Conservation (phyloP, 164 flowering plant genomes). For the Malania oleifera region DNA sequence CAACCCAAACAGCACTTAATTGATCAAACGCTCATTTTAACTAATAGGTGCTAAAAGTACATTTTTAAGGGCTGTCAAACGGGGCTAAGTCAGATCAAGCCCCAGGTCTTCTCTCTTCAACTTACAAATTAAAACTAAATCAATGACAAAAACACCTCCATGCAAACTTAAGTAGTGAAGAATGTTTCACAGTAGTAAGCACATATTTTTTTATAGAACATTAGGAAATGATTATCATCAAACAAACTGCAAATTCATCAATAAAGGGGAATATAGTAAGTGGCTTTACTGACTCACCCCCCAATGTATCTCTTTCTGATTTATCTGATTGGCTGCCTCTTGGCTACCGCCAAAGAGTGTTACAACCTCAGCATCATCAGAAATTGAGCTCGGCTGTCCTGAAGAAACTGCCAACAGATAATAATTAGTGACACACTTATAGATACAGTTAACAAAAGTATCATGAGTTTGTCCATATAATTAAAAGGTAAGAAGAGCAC, state of each 20-base stretch:
- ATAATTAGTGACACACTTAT: background rate
- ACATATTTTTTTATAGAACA: no score
- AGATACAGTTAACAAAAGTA: background rate
- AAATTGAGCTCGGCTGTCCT: slow-evolving; percentile 80
- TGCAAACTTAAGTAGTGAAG: no score
- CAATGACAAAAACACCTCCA: no score
- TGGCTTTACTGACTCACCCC: slow-evolving; percentile 60
- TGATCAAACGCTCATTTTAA: no score
- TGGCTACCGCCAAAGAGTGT: slow-evolving; percentile 65
- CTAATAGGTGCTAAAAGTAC: no score
- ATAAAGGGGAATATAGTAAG: background rate
- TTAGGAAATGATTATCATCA: background rate
- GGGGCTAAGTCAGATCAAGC: no score
- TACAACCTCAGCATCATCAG: slow-evolving; percentile 81
- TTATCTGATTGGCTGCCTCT: slow-evolving; percentile 72
- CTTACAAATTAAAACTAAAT: no score
- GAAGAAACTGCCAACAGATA: slow-evolving; percentile 60
- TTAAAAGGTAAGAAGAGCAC: slow-evolving; percentile 22
- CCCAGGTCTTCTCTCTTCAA: no score
- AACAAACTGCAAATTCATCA: background rate
- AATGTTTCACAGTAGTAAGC: no score
- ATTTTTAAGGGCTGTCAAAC: no score
- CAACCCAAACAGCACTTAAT: no score
- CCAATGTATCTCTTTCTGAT: slow-evolving; percentile 94
- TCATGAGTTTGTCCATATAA: background rate